These are phyloP conservation scores for Aspergillus eucalypticola DNA, from an alignment of 2,329 filamentous ascomycete species.

Conservation along the genomic window DNA sequence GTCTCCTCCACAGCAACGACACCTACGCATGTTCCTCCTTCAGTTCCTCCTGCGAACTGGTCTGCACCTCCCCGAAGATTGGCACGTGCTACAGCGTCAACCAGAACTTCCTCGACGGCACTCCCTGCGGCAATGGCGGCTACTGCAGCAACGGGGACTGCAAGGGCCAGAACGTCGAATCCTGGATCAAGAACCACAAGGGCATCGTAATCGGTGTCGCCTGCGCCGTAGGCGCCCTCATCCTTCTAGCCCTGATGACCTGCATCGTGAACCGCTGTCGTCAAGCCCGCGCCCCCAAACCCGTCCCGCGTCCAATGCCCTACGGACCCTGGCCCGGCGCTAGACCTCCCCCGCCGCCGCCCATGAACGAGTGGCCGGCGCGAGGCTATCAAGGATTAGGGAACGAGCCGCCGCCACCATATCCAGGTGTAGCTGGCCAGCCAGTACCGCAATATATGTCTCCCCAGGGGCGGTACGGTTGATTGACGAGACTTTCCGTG, in stretches of 20 bases:
- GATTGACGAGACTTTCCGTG: conserved; percentile 7
- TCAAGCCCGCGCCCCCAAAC: conserved; percentile 36
- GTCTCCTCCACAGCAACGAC: conserved; percentile 69
- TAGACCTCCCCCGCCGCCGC: conserved; percentile 16
- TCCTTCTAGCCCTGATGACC: conserved; percentile 67
- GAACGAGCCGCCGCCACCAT: conserved; percentile 22
- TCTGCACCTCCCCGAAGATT: conserved; percentile 69
- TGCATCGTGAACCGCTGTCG: conserved; percentile 65
- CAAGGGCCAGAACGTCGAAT: conserved; percentile 68
- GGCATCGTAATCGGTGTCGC: conserved; percentile 79
- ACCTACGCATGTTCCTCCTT: conserved; percentile 71
- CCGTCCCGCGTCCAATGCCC: conserved; percentile 18
- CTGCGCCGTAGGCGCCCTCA: conserved; percentile 68
- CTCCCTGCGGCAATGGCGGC: conserved; percentile 77
- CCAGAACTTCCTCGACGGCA: conserved; percentile 94
- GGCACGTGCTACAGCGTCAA: conserved; percentile 70
- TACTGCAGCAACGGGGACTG: conserved; percentile 78
- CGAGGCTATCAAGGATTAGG: conserved; percentile 28
- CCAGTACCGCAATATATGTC: conserved; percentile 4
- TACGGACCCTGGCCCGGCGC: conserved; percentile 16
- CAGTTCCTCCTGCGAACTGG: conserved; percentile 69
- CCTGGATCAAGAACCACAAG: conserved; percentile 77
- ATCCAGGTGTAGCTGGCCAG: conserved; percentile 16
- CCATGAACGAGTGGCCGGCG: conserved; percentile 27
- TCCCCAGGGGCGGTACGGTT: conserved; percentile 27